Base-by-base conservation (phyloP, 768 basidiomycete species). In the Dioszegia crocea region DNA sequence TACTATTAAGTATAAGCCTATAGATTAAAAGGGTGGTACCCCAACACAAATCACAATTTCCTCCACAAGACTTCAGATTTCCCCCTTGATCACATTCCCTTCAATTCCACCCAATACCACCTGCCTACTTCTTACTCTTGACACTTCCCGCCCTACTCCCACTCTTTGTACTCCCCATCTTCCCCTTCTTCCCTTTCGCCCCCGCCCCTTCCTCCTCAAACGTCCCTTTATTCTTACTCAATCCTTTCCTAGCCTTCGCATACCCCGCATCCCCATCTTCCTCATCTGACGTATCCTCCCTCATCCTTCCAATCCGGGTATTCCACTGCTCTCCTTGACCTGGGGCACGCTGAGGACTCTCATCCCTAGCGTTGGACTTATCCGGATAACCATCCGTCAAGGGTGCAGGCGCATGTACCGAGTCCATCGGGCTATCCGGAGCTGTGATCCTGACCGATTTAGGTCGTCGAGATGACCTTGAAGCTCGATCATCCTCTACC, bases 371-470 rank as follows among this genome's bases (percentile, higher is more conserved):
- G 14, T 47, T 26, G 1, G 41, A 36, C n/a, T 51, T 39, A 9
- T 29, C 41, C 8, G 61, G 50, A 21, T 61, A 58, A 26, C 58
- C 63, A 21, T 49, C 31, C 39, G 48, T 49, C 10, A 31, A 26
- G 10, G 49, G 60, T 30, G 44, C 49, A 14, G 63, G 61, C 12
- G 64, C 58, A 11, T 58, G 49, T n/a, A 60, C 53, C 14, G 55
- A 53, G 5, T 59, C 53, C 53, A 9, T 68, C 70, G 12, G 75
- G 70, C 26, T 31, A 51, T 70, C 73, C 4, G 75, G 75, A 16
- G 70, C 70, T 16, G 60, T 63, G 65, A 76, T 75, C 23, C 75
- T 47, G 2, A 76, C 75, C 3, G 63, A 66, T 53, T 76, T 76
- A 30, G 73, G 36, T 39, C 73, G 54, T 9, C 51, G 19, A 5